These are phyloP conservation scores for Pestalotiopsis sp. DNA, from an alignment of 2,329 filamentous ascomycete genomes.

Conservation along the genomic window DNA sequence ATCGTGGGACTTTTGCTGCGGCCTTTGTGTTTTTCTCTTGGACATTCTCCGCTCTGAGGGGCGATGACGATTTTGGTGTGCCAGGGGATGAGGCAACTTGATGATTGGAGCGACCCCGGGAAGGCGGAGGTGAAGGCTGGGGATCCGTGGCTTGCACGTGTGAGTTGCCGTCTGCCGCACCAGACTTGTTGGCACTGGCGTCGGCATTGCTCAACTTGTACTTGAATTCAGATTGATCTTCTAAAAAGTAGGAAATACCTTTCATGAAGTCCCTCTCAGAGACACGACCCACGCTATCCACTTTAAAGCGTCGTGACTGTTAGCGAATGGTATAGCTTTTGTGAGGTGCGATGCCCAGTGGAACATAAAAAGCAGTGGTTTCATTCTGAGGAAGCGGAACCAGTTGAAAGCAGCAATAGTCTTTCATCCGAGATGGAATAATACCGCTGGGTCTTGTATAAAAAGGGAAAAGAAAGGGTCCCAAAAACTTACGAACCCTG, in stretches of 20 bases:
- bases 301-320: constrained; percentile 5
- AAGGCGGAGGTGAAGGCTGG: constrained; percentile 14
- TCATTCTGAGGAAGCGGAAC: neutral
- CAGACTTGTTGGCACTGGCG: constrained; percentile 8
- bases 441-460: neutral
- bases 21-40: neutral
- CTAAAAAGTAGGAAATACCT: constrained; percentile 23
- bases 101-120: constrained; percentile 7
- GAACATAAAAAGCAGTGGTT: neutral
- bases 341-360: neutral
- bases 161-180: neutral
- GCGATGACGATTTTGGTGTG: neutral
- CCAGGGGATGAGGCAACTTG: neutral
- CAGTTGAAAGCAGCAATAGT: neutral
- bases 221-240: constrained; percentile 24
- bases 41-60: neutral
- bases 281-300: constrained; percentile 21
- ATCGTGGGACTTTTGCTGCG: neutral
- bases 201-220: constrained; percentile 20
- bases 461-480: neutral
- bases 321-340: constrained; percentile 2
- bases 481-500: constrained; percentile 44
- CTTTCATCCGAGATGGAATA: neutral
- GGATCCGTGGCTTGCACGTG: constrained; percentile 17
- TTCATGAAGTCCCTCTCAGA: constrained; percentile 24